phyloP scores from a whole-genome alignment of 495 filamentous ascomycete species.

The Tuber umbilicatum region DNA sequence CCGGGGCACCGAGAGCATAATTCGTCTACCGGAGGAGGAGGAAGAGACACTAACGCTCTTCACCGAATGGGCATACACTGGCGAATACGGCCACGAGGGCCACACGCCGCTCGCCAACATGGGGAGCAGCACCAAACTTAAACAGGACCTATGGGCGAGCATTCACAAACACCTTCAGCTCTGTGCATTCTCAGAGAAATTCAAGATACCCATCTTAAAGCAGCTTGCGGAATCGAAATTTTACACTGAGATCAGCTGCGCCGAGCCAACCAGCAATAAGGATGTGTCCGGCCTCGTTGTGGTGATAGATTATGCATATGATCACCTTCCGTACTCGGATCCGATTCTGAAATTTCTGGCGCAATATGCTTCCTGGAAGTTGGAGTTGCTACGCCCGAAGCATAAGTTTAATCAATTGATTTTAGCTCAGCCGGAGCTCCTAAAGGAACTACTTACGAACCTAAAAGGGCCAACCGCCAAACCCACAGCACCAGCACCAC shows the following conservation, averaged over 20 bases:
- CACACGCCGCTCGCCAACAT: not conserved
- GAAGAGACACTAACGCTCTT: not conserved
- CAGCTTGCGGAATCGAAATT: not conserved
- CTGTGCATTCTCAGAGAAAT: not conserved
- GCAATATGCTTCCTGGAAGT: not conserved
- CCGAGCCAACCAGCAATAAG: too few relatives aligned
- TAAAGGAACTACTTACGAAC: not conserved
- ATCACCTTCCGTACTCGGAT: not conserved
- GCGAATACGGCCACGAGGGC: not conserved
- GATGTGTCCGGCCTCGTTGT: not conserved
- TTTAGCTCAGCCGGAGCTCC: not conserved
- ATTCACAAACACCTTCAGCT: not conserved
- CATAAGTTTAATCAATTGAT: not conserved
- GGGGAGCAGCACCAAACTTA: too few relatives aligned
- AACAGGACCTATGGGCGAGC: too few relatives aligned
- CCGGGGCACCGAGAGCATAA: not conserved
- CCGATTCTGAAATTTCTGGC: not conserved
- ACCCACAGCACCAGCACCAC: not conserved
- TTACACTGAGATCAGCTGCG: not conserved
- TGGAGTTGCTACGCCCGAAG: not conserved
- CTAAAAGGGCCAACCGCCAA: not conserved
- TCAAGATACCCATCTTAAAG: not conserved
- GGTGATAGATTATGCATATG: not conserved
- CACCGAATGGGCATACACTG: not conserved
- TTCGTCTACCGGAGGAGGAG: not conserved